phyloP scores from a whole-genome alignment of 2,329 filamentous ascomycete species.

The Alternaria atra region DNA sequence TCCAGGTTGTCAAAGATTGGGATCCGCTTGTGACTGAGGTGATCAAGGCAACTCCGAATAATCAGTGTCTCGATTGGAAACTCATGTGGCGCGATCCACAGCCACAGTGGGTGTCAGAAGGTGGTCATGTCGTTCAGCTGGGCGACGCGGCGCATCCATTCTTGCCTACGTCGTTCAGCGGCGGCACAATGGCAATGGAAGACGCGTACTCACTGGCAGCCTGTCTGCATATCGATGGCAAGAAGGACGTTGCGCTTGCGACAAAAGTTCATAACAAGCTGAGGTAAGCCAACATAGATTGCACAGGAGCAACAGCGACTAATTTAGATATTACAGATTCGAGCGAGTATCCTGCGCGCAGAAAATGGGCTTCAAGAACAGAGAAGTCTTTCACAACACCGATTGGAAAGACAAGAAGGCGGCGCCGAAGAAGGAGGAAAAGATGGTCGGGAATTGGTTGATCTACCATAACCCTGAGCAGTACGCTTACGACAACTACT shows the following conservation, averaged over 20 bases:
- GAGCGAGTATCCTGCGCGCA: slow-evolving; percentile 19
- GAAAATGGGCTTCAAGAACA: slow-evolving; percentile 17
- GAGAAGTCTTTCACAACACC: slow-evolving; percentile 10
- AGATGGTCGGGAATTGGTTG: slow-evolving; percentile 10
- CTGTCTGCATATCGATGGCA: slow-evolving; percentile 14
- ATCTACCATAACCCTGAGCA: slow-evolving; percentile 14
- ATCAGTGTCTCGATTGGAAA: slow-evolving; percentile 57
- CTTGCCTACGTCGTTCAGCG: slow-evolving; percentile 60
- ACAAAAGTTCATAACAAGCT: slow-evolving; percentile 31
- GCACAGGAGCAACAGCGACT: neutral
- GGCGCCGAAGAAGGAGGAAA: slow-evolving; percentile 9
- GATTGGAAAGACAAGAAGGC: slow-evolving; percentile 6
- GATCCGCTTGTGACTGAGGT: slow-evolving; percentile 6
- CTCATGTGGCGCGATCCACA: slow-evolving; percentile 61
- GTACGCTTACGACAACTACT: slow-evolving; percentile 17
- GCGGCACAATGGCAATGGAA: slow-evolving; percentile 61
- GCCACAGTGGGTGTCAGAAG: slow-evolving; percentile 55
- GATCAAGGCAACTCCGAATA: neutral
- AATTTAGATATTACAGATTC: neutral
- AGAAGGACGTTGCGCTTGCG: neutral
- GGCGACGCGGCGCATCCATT: slow-evolving; percentile 63
- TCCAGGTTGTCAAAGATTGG: slow-evolving; percentile 12
- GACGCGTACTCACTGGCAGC: slow-evolving; percentile 41
- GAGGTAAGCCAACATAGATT: slow-evolving; percentile 2
- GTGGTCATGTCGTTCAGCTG: slow-evolving; percentile 44